Conservation (phyloP, 108 stramenopile species). For the Skeletonema tropicum region DNA sequence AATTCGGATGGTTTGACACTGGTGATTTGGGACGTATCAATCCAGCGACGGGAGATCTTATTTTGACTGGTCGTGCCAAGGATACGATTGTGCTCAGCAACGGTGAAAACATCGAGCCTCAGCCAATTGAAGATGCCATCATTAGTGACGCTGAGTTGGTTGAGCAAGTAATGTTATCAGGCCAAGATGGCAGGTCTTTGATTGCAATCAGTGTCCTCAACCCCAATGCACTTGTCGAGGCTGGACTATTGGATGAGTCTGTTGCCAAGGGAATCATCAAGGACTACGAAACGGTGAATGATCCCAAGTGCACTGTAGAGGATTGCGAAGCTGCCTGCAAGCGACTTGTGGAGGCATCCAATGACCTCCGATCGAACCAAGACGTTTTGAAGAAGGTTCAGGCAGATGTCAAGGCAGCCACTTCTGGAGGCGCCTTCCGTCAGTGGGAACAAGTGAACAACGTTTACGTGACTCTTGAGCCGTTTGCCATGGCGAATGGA, state of each 20-base stretch:
- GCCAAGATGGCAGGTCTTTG: slow-evolving; percentile 88
- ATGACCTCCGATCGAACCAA: slow-evolving; percentile 56
- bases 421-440: slow-evolving; percentile 59
- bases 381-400: slow-evolving; percentile 53
- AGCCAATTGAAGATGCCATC: slow-evolving; percentile 71
- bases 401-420: slow-evolving; percentile 59
- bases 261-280: slow-evolving; percentile 53
- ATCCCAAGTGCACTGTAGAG: slow-evolving; percentile 74
- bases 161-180: slow-evolving; percentile 94
- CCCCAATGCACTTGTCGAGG: slow-evolving; percentile 66
- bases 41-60: slow-evolving; percentile 86
- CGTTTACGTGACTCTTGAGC: slow-evolving; percentile 86
- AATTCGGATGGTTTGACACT: slow-evolving; percentile 90
- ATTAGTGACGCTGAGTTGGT: slow-evolving; percentile 64
- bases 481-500: slow-evolving; percentile 95
- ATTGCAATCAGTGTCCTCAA: slow-evolving; percentile 83
- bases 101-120: slow-evolving; percentile 87
- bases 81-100: slow-evolving; percentile 93
- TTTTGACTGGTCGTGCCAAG: slow-evolving; percentile 89
- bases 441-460: slow-evolving; percentile 82
- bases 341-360: slow-evolving; percentile 61
- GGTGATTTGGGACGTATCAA: slow-evolving; percentile 91
- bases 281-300: slow-evolving; percentile 70
- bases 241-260: slow-evolving; percentile 60
- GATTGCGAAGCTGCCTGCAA: slow-evolving; percentile 58